Conservation (phyloP, 257 asterid genomes). For the Salvia hispanica region DNA sequence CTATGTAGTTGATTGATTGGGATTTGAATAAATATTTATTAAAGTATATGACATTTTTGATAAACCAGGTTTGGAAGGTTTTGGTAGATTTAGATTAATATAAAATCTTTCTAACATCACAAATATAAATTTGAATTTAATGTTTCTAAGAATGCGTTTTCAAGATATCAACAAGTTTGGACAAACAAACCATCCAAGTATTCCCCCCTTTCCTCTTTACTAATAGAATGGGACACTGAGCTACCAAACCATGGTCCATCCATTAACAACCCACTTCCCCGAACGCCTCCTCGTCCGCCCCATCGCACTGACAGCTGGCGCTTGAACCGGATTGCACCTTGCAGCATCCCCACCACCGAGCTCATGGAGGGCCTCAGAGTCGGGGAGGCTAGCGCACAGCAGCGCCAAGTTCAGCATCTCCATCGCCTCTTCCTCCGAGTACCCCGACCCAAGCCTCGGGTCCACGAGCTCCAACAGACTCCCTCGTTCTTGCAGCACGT, state of each 20-base stretch:
- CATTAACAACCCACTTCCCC: slow-evolving; percentile 28
- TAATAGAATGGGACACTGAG: slow-evolving; percentile 46
- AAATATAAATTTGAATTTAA: too few species aligned
- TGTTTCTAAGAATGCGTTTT: too few species aligned
- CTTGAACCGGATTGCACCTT: slow-evolving; percentile 75
- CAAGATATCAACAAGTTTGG: neutral
- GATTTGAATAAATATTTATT: too few species aligned
- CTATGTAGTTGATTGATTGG: too few species aligned
- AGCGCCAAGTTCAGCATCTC: slow-evolving; percentile 66
- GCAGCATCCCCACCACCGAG: slow-evolving; percentile 80
- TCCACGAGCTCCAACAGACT: slow-evolving; percentile 82
- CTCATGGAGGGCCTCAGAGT: slow-evolving; percentile 86
- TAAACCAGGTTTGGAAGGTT: too few species aligned
- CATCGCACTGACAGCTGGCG: slow-evolving; percentile 61
- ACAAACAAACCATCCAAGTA: neutral
- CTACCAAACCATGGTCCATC: slow-evolving; percentile 81
- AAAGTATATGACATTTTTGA: too few species aligned
- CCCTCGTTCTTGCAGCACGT: slow-evolving; percentile 84
- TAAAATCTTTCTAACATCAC: too few species aligned
- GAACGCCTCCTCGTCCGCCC: slow-evolving; percentile 52
- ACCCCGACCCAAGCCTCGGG: slow-evolving; percentile 60
- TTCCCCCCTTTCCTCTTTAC: slow-evolving; percentile 38
- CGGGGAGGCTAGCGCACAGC: slow-evolving; percentile 72
- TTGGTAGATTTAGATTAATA: too few species aligned
- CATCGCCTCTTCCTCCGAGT: slow-evolving; percentile 59